Conservation (phyloP, 305 asterid genomes). For the Nicotiana rustica region DNA sequence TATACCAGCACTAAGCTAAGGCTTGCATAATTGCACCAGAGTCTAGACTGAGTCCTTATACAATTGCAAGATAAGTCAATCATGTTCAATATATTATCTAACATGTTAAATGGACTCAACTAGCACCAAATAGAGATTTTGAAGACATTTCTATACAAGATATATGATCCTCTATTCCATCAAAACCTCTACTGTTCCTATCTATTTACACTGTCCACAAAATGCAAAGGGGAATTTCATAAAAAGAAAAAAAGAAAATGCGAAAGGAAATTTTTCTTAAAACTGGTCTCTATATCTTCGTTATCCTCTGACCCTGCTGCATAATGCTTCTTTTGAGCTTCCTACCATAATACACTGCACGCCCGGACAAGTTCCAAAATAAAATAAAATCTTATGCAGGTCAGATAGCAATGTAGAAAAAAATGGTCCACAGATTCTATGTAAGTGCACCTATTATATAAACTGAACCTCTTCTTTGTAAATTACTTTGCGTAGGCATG, state of each 20-base stretch:
- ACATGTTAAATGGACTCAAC: not conserved
- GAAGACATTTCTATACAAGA: constrained; percentile 5
- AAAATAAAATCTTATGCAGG: not conserved
- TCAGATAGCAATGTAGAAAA: not conserved
- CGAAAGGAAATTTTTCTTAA: not conserved
- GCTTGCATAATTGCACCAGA: not conserved
- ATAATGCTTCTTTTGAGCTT: not conserved
- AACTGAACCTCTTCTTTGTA: constrained; percentile 22
- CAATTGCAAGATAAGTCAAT: constrained; percentile 1
- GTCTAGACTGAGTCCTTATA: not conserved
- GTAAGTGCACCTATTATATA: constrained; percentile 17
- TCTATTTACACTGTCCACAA: not conserved
- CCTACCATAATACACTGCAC: constrained; percentile 10
- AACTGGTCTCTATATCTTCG: not conserved
- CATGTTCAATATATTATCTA: not conserved
- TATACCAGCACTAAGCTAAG: constrained; percentile 16
- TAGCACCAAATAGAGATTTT: not conserved
- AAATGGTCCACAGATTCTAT: constrained; percentile 12
- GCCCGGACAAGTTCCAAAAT: not conserved
- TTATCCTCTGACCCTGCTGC: not conserved
- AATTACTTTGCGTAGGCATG: constrained; percentile 5
- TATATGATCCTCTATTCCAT: constrained; percentile 17
- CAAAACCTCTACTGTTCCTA: not conserved
- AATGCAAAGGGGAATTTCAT: not conserved
- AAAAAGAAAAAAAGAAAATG: not conserved